Base-by-base conservation (phyloP, 139 green algal species). In the Closterium sp. region DNA sequence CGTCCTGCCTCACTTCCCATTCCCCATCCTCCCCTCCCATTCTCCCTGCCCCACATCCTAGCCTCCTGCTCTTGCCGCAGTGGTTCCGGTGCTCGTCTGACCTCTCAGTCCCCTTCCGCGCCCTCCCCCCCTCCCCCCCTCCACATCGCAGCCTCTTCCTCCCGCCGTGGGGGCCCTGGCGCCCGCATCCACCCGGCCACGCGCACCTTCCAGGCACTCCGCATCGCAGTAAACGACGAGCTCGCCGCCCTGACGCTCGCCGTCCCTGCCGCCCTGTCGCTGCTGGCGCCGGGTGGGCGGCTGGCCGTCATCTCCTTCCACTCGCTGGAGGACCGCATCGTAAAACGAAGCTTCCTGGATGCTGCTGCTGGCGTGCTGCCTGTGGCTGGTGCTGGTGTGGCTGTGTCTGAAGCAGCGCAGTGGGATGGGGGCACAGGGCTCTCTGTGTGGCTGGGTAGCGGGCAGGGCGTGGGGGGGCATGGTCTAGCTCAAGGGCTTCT, bases 171-270 rank as follows among this genome's bases (percentile, higher is more conserved):
- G 81, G 94, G 91, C 66, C 55, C 84, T 10, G 90, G 89, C n/a
- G 33, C 84, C 32, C 66, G 94, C 87, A 97, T 98, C 19, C 97
- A 99, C 93, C 98, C 98, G 3, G 98, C 98, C 66, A 99, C 98
- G 21, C 93, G 97, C 23, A 96, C 96, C 36, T 98, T 98, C 88
- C 97, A 98, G 95, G 98, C 97, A 2, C 91, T 99, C 25, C 95
- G 98, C 30, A 99, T 99, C 33, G 98, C 97, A 6, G 97, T 99
- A 2, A 99, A 99, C 93, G 96, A 97, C 91, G 98, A 99, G 95
- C 95, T 97, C 3, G 87, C 64, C 0, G 92, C 88, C 4, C 85
- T 98, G 4, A 89, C 94, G 0, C 91, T 92, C n/a, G 95, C 85
- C 86, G 36, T 98, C 21, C 96, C 96, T 0, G n/a, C 84, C 2